Evolutionary conservation across 768 basidiomycete species (phyloP), one percentile per base, ranked within the genome.

Genomic region (Hemileccinum rubropunctum): DNA sequence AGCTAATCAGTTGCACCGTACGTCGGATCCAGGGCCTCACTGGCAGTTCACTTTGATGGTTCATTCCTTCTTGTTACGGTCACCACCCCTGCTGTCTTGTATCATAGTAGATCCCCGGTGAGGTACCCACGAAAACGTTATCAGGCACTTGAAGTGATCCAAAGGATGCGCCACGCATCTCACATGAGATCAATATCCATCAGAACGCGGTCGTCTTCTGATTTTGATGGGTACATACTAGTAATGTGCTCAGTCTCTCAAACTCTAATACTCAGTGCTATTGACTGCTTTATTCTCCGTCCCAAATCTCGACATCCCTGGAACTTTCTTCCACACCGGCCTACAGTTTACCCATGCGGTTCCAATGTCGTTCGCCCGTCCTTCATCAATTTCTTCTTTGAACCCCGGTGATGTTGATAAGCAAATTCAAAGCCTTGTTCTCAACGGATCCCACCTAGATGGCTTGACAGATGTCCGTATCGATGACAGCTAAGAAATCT

Each of bases 381-480:
- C 79, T 13, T 73, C 74, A 42, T 83, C 80, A 15, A 86, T 67
- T 63, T 91, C 86, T 63, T 91, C 89, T 63, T 82, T 86, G 46
- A 81, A 58, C 85, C 87, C 80, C 89, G 56, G 62, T 21, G 23
- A 32, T 15, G n/a, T 44, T 4, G 33, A 44, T 67, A 41, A 69
- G 59, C 32, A 40, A 28, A 47, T 23, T 17, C 13, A 21, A 45
- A 35, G 33, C 2, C 9, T n/a, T 15, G 28, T 32, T 5, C 15
- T 21, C 13, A 12, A 45, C 34, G 36, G 14, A 42, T 9, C 33
- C 51, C 48, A 79, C 83, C 73, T 87, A 90, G 41, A 91, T 80
- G 6, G 87, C 89, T 67, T 91, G 89, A 51, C 81, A 81, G 50
- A 91, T 81, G 63, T 91, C 89, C 27, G 80, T 76, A 66, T 91